Percentiles rank a stretch among this genome's conserved stretches.
phyloP scores from a whole-genome alignment of 2,329 filamentous ascomycete genomes.

The Mycocentrospora acerina region DNA sequence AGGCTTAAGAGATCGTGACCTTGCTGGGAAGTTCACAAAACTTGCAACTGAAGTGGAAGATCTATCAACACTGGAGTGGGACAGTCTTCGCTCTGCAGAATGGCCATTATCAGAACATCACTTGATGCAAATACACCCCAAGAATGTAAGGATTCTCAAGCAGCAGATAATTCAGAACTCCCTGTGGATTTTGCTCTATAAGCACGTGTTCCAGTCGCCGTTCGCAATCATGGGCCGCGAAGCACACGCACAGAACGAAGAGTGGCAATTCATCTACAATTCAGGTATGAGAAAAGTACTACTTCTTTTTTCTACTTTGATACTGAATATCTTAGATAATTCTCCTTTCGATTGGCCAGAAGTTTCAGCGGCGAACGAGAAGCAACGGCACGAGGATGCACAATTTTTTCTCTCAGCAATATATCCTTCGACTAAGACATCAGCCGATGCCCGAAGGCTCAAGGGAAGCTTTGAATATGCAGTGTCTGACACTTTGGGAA shows the following conservation, averaged over 20 bases:
- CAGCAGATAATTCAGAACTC: conserved; percentile 13
- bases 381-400: conserved; percentile 9
- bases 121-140: conserved; percentile 1
- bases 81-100: conserved; percentile 1
- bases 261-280: conserved; percentile 8
- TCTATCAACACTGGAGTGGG: conserved; percentile 15
- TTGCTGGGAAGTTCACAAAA: conserved; percentile 4
- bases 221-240: conserved; percentile 13
- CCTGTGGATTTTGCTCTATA: conserved; percentile 12
- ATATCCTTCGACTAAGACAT: not conserved
- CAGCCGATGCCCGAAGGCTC: not conserved
- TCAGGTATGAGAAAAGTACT: conserved; percentile 4
- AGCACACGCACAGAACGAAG: conserved; percentile 2
- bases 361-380: conserved; percentile 5
- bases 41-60: conserved; percentile 9
- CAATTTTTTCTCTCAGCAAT: conserved; percentile 5
- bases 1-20: conserved; percentile 13
- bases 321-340: not conserved
- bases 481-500: not conserved
- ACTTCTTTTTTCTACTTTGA: not conserved
- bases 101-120: conserved; percentile 12
- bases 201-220: conserved; percentile 11
- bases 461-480: conserved; percentile 6
- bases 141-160: conserved; percentile 11
- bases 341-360: conserved; percentile 8